Base-by-base conservation (phyloP, 1,284 basidiomycete genomes). In the Cutaneotrichosporon sp. region DNA sequence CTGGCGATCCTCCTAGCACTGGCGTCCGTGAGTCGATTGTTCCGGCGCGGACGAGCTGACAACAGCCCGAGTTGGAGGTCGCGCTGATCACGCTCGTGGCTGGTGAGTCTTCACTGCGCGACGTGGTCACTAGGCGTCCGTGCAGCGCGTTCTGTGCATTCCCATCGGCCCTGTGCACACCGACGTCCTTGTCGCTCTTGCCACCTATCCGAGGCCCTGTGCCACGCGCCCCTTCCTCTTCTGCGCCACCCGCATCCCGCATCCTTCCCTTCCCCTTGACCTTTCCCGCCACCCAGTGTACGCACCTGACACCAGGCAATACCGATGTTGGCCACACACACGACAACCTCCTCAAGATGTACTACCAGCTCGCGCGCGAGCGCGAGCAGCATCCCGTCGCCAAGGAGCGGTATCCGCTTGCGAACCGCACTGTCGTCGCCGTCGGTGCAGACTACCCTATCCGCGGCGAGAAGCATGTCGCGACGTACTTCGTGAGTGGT, bases 261-360 rank as follows among this genome's bases (percentile, higher is more conserved):
- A 13, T 36, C 34, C 31, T 16, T 22, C 31, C 46, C 32, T 32
- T 58, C 30, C 57, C 50, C 58, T 32, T 58, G 18, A 42, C 50
- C 58, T 32, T 34, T 34, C n/a, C 16, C 40, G 40, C 40, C 47
- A 50, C n/a, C 51, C n/a, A 22, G 5, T 7, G 36, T 36, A 46
- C 49, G 10, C 30, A 7, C 30, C 58, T 61, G 46, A 65, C 58
- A n/a, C 4, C 70, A 89, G 88, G 89, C 30, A 91, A 91, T 72
- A 89, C 89, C 1, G 87, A 91, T 72, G 74, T 84, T 21, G 76
- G 77, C 34, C 75, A 75, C 65, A 75, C 78, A 53, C 70, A 79
- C 68, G 70, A 80, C 38, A 98, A 97, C 77, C 83, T 94, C 65
- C 81, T 89, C 61, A 96, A 90, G 80, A 79, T 88, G 53, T 95